Evolutionary conservation across 179 eudicot genomes (phyloP).

Genomic region (Actinidia arguta): DNA sequence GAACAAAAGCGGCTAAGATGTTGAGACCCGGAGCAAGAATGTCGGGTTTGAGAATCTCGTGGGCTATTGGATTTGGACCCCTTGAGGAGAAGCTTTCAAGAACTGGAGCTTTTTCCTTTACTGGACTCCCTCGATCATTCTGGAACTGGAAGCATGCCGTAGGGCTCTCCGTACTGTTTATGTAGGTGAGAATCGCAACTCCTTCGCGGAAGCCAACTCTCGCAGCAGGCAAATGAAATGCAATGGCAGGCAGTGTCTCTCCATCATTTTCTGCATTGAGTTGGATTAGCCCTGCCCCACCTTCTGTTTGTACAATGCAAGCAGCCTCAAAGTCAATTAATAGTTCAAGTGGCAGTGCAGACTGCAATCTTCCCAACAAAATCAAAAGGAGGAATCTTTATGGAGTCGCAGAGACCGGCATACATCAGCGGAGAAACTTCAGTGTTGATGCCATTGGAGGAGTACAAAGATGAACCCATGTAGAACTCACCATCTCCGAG

Average conservation of each 20-base stretch:
- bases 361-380: background rate
- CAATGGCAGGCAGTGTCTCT: background rate
- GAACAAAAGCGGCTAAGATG: constrained; percentile 3
- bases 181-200: background rate
- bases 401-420: background rate
- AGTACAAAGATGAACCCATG: background rate
- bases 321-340: background rate
- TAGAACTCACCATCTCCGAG: background rate
- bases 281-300: background rate
- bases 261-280: background rate
- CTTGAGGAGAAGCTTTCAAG: background rate
- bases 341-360: no score
- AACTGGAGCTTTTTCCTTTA: background rate
- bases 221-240: background rate
- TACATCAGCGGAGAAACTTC: background rate
- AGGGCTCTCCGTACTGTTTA: background rate
- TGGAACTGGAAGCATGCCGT: background rate
- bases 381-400: background rate
- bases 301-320: background rate
- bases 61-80: background rate
- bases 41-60: background rate
- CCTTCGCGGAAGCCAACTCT: background rate
- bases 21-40: background rate
- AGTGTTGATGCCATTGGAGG: background rate
- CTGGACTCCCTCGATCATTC: background rate